phyloP scores from a whole-genome alignment of 1,284 basidiomycete species.

The Cryptococcus sp. region DNA sequence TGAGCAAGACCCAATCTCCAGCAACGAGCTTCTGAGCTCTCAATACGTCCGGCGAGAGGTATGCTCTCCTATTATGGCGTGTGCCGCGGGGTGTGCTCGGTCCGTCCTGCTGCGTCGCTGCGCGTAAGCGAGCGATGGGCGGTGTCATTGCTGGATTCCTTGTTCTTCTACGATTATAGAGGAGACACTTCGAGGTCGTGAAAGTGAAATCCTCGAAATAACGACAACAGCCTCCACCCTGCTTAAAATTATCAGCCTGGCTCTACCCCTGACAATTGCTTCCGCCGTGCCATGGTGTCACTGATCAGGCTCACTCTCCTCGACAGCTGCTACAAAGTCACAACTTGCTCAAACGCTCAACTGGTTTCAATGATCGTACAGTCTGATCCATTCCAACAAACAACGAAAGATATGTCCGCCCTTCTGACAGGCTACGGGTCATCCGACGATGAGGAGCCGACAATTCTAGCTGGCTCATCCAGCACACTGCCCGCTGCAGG shows the following conservation, averaged over 20 bases:
- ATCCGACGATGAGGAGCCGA: slow-evolving; percentile 47
- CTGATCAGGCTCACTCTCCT: neutral
- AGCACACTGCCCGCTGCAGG: slow-evolving; percentile 16
- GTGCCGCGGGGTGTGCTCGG: slow-evolving; percentile 7
- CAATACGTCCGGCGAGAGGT: slow-evolving; percentile 44
- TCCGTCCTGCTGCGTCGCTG: slow-evolving; percentile 4
- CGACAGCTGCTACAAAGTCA: neutral
- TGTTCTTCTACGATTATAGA: no score
- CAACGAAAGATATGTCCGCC: slow-evolving; percentile 36
- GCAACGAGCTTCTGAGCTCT: slow-evolving; percentile 43
- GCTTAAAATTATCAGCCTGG: no score
- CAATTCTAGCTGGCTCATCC: slow-evolving; percentile 20
- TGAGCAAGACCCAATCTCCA: slow-evolving; percentile 46
- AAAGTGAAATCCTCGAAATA: neutral
- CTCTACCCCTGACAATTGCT: no score
- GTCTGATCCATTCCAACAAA: neutral
- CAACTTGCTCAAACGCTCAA: slow-evolving; percentile 5
- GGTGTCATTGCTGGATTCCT: neutral
- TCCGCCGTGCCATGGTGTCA: neutral
- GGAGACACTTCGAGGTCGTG: neutral
- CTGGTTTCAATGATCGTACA: neutral
- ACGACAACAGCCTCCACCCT: slow-evolving; percentile 3
- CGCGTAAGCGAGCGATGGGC: slow-evolving; percentile 5
- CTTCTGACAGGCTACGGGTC: slow-evolving; percentile 50
- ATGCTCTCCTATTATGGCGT: slow-evolving; percentile 36